Conservation (phyloP, 2,329 filamentous ascomycete genomes). For the Pseudogymnoascus sp. region DNA sequence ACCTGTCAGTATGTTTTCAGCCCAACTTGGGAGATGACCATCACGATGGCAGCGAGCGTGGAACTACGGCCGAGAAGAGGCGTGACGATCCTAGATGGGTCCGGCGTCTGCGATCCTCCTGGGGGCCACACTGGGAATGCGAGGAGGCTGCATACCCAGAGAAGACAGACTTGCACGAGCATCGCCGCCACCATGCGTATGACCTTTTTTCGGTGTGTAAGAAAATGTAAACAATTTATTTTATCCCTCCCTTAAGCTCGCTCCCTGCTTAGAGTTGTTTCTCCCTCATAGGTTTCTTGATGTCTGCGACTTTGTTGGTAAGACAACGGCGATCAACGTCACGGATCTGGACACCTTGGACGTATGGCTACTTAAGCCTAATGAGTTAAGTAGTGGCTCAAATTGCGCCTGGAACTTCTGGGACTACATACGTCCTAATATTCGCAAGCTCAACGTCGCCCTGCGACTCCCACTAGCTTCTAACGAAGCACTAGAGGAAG, state of each 20-base stretch:
- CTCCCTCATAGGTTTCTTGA: not conserved
- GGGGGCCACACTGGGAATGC: not conserved
- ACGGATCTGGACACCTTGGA: not conserved
- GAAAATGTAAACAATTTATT: not conserved
- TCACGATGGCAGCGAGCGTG: not conserved
- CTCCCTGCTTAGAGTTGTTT: not conserved
- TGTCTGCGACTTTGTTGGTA: not conserved
- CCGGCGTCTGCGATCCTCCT: not conserved
- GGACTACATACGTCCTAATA: not conserved
- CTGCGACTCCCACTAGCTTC: not conserved
- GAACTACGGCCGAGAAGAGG: not conserved
- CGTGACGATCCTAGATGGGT: not conserved
- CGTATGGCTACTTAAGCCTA: not conserved
- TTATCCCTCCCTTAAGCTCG: not conserved
- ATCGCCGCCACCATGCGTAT: not conserved
- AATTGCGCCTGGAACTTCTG: not conserved
- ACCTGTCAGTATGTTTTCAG: not conserved
- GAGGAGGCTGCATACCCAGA: not conserved
- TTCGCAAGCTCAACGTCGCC: not conserved
- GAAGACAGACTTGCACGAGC: not conserved
- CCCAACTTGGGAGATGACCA: not conserved
- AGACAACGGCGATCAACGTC: not conserved
- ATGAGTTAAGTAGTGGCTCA: not conserved
- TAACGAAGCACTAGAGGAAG: not conserved
- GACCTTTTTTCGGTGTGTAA: not conserved